A percentile compares a stretch with the other conserved stretches of the same genome.
Conservation (phyloP, 1,284 basidiomycete species). For the Apiotrichum akiyoshidainum region DNA sequence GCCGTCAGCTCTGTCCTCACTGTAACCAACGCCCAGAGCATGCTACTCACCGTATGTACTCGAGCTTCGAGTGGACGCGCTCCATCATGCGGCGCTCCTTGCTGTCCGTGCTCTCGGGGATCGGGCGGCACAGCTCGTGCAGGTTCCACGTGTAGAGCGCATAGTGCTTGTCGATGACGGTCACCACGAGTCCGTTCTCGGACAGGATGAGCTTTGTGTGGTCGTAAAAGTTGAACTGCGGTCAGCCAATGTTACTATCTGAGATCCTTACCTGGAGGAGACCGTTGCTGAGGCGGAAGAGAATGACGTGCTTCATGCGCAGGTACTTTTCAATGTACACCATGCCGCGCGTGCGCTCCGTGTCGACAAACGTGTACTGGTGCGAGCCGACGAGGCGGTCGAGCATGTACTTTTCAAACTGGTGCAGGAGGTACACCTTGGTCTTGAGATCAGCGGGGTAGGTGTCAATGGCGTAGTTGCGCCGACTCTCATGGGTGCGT, state of each 20-base stretch:
- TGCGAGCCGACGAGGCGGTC: slow-evolving; percentile 76
- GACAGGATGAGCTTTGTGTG: slow-evolving; percentile 92
- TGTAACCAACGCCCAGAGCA: too few species aligned
- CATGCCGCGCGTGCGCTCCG: slow-evolving; percentile 70
- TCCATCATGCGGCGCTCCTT: slow-evolving; percentile 40
- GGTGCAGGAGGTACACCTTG: slow-evolving; percentile 85
- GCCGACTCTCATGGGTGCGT: slow-evolving; percentile 31
- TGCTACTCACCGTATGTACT: slow-evolving; percentile 46
- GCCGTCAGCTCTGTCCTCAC: background rate
- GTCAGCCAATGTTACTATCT: slow-evolving; percentile 1
- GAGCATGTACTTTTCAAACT: slow-evolving; percentile 91
- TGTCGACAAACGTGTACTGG: slow-evolving; percentile 70
- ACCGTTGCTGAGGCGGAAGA: slow-evolving; percentile 93
- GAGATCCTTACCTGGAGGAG: slow-evolving; percentile 72
- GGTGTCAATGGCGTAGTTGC: slow-evolving; percentile 43
- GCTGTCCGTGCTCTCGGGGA: slow-evolving; percentile 48
- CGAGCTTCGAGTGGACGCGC: slow-evolving; percentile 40
- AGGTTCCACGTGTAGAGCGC: slow-evolving; percentile 71
- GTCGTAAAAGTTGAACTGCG: slow-evolving; percentile 92
- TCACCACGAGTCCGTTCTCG: slow-evolving; percentile 69
- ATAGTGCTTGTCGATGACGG: slow-evolving; percentile 87
- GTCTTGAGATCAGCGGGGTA: slow-evolving; percentile 63
- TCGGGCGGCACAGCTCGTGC: slow-evolving; percentile 58
- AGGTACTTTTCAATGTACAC: slow-evolving; percentile 93
- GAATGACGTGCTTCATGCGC: slow-evolving; percentile 92